Base-by-base conservation (phyloP, 192 early-diverging fungal genomes). In the Umbelopsis sp. region DNA sequence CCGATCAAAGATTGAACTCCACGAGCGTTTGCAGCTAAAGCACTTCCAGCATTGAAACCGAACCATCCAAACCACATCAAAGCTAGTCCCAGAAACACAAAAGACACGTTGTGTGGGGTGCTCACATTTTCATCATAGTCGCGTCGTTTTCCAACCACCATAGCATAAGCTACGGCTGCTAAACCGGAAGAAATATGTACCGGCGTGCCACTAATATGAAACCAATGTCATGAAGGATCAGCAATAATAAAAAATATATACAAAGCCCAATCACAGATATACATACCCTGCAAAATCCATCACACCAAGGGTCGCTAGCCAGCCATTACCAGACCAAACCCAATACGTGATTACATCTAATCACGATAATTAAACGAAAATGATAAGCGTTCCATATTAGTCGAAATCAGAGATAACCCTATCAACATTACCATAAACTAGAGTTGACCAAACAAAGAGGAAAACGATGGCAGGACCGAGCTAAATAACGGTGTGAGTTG, bases 1-100 rank as follows among this genome's bases (percentile, higher is more conserved):
- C 84, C 86, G 74, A 94, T 76, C 41, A 91, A 85, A 0, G 94
- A 89, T 58, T 91, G 89, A 21, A 88, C 91, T 13, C 93, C 90
- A 4, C 91, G 84, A 1, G 90, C 85, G 15, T 88, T 90, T 25
- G 87, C 86, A 30, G 87, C 84, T 16, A 92, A 75, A 3, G 91
- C 92, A n/a, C 80, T 86, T 35, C 93, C 94, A 20, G 89, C 93
- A 78, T 97, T 97, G 79, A 95, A 97, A 0, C 91, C 93, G 52
- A 92, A 90, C 93, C 94, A 97, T 41, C 95, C 95, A 74, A 97
- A 95, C 90, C 94, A 95, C 53, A 97, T 75, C 27, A 95, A 79
- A 12, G 91, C 83, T 22, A 89, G 87, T 5, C 94, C 95, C 23
- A 95, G 82, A 69, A 94, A 86, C 23, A 97, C 92, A 84, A 91